Evolutionary conservation across 2,329 filamentous ascomycete species (phyloP).

Genomic region (Exophiala xenobiotica): DNA sequence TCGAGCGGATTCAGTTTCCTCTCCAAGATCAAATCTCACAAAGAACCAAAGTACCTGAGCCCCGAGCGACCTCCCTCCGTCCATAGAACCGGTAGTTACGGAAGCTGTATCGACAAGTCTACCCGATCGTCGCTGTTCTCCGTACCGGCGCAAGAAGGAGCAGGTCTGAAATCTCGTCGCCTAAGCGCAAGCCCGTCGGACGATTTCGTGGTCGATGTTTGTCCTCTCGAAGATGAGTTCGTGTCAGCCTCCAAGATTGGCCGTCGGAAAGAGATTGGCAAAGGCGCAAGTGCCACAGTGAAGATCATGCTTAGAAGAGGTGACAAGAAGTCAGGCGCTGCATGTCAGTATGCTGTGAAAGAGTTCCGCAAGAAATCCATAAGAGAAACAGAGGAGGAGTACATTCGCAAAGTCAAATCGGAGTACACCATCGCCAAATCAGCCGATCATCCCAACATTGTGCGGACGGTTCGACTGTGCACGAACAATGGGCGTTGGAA

Average conservation of each 20-base stretch:
- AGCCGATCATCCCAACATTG: conserved; percentile 81
- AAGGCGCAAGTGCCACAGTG: conserved; percentile 79
- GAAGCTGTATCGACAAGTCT: conserved; percentile 9
- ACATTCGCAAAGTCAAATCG: conserved; percentile 85
- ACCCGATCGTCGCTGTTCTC: conserved; percentile 35
- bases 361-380: conserved; percentile 74
- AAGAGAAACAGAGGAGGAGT: conserved; percentile 69
- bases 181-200: conserved; percentile 72
- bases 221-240: conserved; percentile 67
- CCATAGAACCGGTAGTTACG: conserved; percentile 19
- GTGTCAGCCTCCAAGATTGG: conserved; percentile 70
- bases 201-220: conserved; percentile 70
- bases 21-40: conserved; percentile 24
- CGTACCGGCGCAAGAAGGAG: conserved; percentile 66
- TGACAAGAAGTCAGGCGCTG: conserved; percentile 52
- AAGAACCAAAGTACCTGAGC: conserved; percentile 17
- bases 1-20: conserved; percentile 23
- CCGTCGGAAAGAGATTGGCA: conserved; percentile 72
- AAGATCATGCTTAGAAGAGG: conserved; percentile 75
- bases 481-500: conserved; percentile 75
- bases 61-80: neutral
- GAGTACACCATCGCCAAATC: conserved; percentile 87
- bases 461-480: conserved; percentile 75
- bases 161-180: conserved; percentile 74
- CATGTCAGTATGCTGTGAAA: conserved; percentile 72